Evolutionary conservation across 768 basidiomycete species (phyloP).

Genomic region (Termitomyces sp.): DNA sequence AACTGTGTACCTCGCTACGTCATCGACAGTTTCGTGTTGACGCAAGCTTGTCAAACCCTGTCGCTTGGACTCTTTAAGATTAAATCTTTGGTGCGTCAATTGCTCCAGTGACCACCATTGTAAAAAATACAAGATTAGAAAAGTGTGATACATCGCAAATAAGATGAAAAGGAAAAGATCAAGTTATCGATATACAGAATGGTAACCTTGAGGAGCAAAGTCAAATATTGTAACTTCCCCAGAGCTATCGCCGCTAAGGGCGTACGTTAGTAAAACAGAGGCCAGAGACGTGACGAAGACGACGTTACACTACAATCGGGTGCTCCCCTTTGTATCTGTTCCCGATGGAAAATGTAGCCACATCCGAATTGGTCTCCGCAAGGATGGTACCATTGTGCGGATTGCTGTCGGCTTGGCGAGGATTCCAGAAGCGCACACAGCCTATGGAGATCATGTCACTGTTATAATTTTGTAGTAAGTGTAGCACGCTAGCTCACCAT

Average conservation of each 20-base stretch:
- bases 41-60: too few species aligned
- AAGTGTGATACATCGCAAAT: background rate
- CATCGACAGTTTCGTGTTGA: background rate
- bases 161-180: background rate
- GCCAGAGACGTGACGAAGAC: background rate
- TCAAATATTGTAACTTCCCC: constrained; percentile 46
- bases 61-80: too few species aligned
- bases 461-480: background rate
- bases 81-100: background rate
- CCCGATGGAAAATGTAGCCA: constrained; percentile 56
- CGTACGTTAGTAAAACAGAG: background rate
- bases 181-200: constrained; percentile 5
- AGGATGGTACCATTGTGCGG: constrained; percentile 41
- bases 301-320: constrained; percentile 54
- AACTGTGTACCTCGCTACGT: background rate
- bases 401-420: constrained; percentile 30
- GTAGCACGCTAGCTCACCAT: constrained; percentile 37
- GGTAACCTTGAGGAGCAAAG: constrained; percentile 1
- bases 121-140: too few species aligned
- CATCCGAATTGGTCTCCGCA: constrained; percentile 50
- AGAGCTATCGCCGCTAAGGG: constrained; percentile 39
- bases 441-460: constrained; percentile 31
- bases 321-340: constrained; percentile 46
- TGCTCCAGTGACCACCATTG: too few species aligned
- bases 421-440: constrained; percentile 68